Evolutionary conservation across 768 basidiomycete genomes (phyloP).

Genomic region (Boletus pseudo-olivaceus): DNA sequence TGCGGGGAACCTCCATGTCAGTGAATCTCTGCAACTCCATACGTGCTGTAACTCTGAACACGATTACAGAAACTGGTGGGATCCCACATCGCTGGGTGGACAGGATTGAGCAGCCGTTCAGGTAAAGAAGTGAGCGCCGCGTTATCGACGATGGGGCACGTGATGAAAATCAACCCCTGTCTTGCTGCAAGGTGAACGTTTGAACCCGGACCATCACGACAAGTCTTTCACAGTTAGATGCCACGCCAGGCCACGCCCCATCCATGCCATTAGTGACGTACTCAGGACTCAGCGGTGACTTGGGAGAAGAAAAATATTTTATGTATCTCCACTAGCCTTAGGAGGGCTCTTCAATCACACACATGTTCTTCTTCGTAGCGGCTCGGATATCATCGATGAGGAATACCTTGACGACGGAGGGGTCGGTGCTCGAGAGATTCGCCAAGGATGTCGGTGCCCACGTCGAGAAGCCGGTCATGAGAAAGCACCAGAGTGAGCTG

Average conservation of each 20-base stretch:
- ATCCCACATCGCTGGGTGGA: constrained; percentile 12
- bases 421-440: not conserved
- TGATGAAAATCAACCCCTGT: constrained; percentile 18
- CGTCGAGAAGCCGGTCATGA: not conserved
- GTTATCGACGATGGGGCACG: not conserved
- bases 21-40: constrained; percentile 11
- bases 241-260: too few relatives aligned
- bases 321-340: not conserved
- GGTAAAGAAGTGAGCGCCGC: not conserved
- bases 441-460: not conserved
- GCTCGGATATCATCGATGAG: not conserved
- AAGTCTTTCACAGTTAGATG: too few relatives aligned
- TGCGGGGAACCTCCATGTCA: constrained; percentile 23
- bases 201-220: too few relatives aligned
- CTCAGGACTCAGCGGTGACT: too few relatives aligned
- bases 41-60: not conserved
- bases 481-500: not conserved
- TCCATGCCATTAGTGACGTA: too few relatives aligned
- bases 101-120: not conserved
- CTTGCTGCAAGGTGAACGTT: too few relatives aligned
- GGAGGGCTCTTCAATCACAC: too few relatives aligned
- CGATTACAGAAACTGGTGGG: constrained; percentile 22
- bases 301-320: not conserved
- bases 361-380: not conserved
- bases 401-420: not conserved